These are phyloP conservation scores for Aspergillus uvarum DNA, from an alignment of 2,329 filamentous ascomycete species.

Conservation along the genomic window DNA sequence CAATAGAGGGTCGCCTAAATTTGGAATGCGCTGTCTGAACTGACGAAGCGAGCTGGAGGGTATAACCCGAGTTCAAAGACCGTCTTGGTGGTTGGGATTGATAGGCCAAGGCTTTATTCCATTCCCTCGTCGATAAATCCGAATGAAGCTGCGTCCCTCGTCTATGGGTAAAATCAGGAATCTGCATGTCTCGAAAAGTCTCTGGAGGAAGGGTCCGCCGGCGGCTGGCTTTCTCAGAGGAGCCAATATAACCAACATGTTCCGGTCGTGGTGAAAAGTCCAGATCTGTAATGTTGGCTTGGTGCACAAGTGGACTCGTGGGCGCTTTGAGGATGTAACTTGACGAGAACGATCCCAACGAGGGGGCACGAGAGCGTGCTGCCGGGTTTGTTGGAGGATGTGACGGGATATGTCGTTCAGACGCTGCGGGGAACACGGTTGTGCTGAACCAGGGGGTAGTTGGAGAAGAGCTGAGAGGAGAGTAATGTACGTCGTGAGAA, in stretches of 20 bases:
- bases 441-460: slow-evolving; percentile 56
- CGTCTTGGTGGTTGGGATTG: slow-evolving; percentile 77
- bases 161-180: slow-evolving; percentile 39
- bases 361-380: slow-evolving; percentile 53
- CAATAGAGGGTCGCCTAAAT: slow-evolving; percentile 67
- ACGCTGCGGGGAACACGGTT: slow-evolving; percentile 25
- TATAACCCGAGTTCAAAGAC: slow-evolving; percentile 65
- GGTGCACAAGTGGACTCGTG: slow-evolving; percentile 88
- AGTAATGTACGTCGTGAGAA: slow-evolving; percentile 14
- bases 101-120: slow-evolving; percentile 64
- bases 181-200: slow-evolving; percentile 53
- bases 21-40: slow-evolving; percentile 38
- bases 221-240: slow-evolving; percentile 54
- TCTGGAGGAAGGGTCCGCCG: slow-evolving; percentile 71
- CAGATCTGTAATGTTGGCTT: slow-evolving; percentile 77
- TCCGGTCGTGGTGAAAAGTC: slow-evolving; percentile 60
- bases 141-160: slow-evolving; percentile 45
- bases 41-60: slow-evolving; percentile 49
- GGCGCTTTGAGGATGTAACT: slow-evolving; percentile 84
- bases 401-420: slow-evolving; percentile 18
- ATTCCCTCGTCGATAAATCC: slow-evolving; percentile 50
- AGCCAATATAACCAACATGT: slow-evolving; percentile 50
- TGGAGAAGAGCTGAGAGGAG: slow-evolving; percentile 49
- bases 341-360: slow-evolving; percentile 69
- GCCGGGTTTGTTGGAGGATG: slow-evolving; percentile 15